Base-by-base conservation (phyloP, 2,329 filamentous ascomycete genomes). In the Plectosphaerella cucumerina region DNA sequence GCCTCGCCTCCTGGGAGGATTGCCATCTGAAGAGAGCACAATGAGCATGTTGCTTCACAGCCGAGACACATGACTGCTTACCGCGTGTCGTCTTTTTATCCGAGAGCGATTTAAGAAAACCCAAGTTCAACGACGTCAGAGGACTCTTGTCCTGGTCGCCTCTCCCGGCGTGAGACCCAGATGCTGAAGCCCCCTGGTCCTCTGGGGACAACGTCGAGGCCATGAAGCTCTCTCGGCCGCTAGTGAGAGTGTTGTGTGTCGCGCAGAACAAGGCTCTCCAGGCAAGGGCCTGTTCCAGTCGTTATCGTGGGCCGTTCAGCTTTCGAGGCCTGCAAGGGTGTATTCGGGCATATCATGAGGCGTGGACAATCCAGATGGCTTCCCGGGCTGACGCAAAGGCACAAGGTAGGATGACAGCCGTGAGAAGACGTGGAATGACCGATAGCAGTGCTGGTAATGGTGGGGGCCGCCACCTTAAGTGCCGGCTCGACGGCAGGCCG, bases 1-100 rank as follows among this genome's bases (percentile, higher is more conserved):
- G 1, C 94, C 94, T 68, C 94, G 84, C 58, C 90, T 84, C 72
- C 97, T 99, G 3, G 90, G 84, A 9, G 87, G 79, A 63, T 94
- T 87, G 44, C 90, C 92, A 75, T 96, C 92, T 87, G 62, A 47
- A 3, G 31, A 15, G 21, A 5, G 47, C 39, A 39, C 58, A 48
- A 34, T 46, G 22, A 14, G 3, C 6, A 17, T 6, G 20, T 20
- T 11, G 23, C 42, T 14, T 14, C 22, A 11, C 21, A 45, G 37
- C 21, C 9, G 22, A 33, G 31, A 34, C 42, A 35, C 26, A 56
- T 11, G 22, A 9, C 21, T 43, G 47, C 67, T 62, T 70, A 90
- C 88, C 87, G 78, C 87, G 79, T n/a, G 87, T 90, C 12, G 80
- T 81, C 64, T 85, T 90, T 73, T 90, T 94, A 51, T 90, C 87